Base-by-base conservation (phyloP, 352 stramenopile species). In the Peronosclerospora sorghi region DNA sequence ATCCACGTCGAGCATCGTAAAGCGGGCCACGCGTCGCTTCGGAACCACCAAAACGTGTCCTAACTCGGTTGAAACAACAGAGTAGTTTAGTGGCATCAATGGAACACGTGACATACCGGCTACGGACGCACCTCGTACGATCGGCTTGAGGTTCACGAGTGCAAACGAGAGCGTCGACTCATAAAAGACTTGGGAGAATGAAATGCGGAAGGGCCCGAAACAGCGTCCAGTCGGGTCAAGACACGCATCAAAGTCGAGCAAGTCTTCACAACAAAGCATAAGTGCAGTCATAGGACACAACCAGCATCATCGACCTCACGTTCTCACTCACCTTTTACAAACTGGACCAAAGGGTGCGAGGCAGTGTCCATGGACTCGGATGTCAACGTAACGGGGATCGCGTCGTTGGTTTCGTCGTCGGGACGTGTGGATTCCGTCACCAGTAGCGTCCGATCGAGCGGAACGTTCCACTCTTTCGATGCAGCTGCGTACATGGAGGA, bases 81-180 rank as follows among this genome's bases (percentile, higher is more conserved):
- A n/a, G n/a, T n/a, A n/a, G n/a, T n/a, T n/a, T n/a, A n/a, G n/a
- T n/a, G n/a, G n/a, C n/a, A n/a, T n/a, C n/a, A n/a, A n/a, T n/a
- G n/a, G n/a, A n/a, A n/a, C n/a, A n/a, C n/a, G n/a, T 12, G 7
- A 30, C 26, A 30, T 7, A 30, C 26, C 7, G 26, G 12, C 26
- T 7, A 30, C 26, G 26, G 26, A 30, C 26, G 26, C 7, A 82
- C 74, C 88, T 56, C 72, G 67, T 21, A 97, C 86, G 47, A 97
- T 94, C 1, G 90, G 92, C 41, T 95, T 95, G 24, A 98, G 65
- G 53, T 97, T 97, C 18, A 97, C 89, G 54, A 97, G 73, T 20
- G 75, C 85, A 24, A 80, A 79, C 2, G 68, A 84, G 8, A 72
- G 45, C 4, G 45, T 7, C 4, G 65, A 75, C 38, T 83, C 48